Evolutionary conservation across 1,284 basidiomycete genomes (phyloP), one percentile per base, ranked within the genome.

Genomic region (Cryptococcus sp.): DNA sequence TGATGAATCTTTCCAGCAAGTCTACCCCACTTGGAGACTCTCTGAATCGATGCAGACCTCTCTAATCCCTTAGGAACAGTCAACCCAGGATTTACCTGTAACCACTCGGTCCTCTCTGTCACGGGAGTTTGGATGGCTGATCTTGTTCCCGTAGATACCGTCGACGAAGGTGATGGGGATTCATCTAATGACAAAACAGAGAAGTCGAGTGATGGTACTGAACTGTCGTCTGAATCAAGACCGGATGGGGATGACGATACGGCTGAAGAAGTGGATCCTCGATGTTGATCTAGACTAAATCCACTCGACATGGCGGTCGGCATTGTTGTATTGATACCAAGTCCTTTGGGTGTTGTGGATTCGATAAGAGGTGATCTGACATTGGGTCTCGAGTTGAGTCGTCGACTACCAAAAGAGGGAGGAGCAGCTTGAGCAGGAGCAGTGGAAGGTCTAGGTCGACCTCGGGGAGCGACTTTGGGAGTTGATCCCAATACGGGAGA

Each of bases 141-240:
- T 39, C 18, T 16, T 16, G 36, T n/a, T 7, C 36, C 36, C 36
- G 14, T 39, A n/a, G 36, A 16, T 28, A 28, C n/a, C n/a, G n/a
- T n/a, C n/a, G n/a, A 28, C 28, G 28, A 28, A 28, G 28, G 28
- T 5, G 36, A 39, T 39, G 14, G 14, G 7, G 14, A 16, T 7
- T 19, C 46, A 13, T 59, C 52, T n/a, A 59, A 39, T 11, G 54
- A 56, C 16, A 44, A 32, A 9, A 49, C 44, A 1, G 58, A 60
- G n/a, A 52, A 52, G 32, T 53, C 49, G n/a, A 56, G 47, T 2
- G 50, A 53, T 10, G 58, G 55, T 22, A 52, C n/a, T 1, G 50
- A 45, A 9, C n/a, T 24, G 11, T 36, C 49, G 2, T 55, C 50
- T 0, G 37, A 40, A 4, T n/a, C 16, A 16, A 40, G 5, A 7